phyloP scores from a whole-genome alignment of 805 yeast species.

The Candida cerambycidarum region DNA sequence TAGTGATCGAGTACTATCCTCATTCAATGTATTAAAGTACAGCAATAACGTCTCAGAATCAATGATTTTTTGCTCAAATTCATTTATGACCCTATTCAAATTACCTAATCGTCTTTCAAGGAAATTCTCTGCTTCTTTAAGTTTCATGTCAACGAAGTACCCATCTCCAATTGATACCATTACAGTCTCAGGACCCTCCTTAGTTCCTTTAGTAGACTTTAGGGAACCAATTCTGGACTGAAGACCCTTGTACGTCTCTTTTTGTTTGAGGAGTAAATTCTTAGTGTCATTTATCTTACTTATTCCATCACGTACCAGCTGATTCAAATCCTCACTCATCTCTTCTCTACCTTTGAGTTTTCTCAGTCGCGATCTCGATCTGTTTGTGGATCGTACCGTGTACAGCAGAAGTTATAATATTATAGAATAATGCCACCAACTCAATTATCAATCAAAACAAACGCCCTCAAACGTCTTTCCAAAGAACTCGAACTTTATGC shows the following conservation, averaged over 20 bases:
- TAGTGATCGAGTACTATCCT: slow-evolving; percentile 28
- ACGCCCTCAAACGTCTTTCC: slow-evolving; percentile 64
- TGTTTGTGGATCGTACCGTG: not conserved
- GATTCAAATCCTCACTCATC: slow-evolving; percentile 5
- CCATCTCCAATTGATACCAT: slow-evolving; percentile 39
- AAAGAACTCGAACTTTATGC: slow-evolving; percentile 66
- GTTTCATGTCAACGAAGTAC: slow-evolving; percentile 36
- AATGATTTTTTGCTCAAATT: slow-evolving; percentile 37
- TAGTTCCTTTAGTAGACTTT: not conserved
- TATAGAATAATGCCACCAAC: slow-evolving; percentile 82
- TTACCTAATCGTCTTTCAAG: slow-evolving; percentile 25
- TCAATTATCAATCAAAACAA: slow-evolving; percentile 65
- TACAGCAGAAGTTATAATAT: no score
- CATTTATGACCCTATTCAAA: slow-evolving; percentile 33
- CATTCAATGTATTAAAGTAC: slow-evolving; percentile 1
- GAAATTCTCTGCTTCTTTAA: slow-evolving; percentile 27
- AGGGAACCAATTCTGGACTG: not conserved
- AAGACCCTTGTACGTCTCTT: not conserved
- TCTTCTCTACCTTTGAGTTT: not conserved
- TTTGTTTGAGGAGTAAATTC: not conserved
- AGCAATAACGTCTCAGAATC: slow-evolving; percentile 19
- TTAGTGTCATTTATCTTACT: not conserved
- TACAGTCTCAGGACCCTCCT: not conserved
- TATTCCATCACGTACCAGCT: not conserved
- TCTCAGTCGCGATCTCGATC: slow-evolving; percentile 1